Conservation (phyloP, 1,284 basidiomycete species). For the Microbotryum lychnidis-dioicae region DNA sequence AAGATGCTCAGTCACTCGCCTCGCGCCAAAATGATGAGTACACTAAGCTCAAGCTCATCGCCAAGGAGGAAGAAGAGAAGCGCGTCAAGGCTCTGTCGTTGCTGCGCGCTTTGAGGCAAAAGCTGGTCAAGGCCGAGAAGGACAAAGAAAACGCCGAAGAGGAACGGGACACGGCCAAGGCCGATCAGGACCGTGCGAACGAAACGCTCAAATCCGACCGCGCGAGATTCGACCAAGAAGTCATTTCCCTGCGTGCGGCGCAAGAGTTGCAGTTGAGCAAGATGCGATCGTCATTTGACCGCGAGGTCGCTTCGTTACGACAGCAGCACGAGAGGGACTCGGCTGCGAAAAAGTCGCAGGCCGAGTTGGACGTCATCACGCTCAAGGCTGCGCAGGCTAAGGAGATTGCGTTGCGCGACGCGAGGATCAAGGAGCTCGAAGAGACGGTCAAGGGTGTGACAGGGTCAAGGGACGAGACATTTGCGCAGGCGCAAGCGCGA, state of each 20-base stretch:
- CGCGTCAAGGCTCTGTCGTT: constrained; percentile 82
- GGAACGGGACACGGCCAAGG: constrained; percentile 38
- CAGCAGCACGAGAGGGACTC: constrained; percentile 68
- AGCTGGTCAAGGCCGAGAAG: constrained; percentile 83
- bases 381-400: constrained; percentile 63
- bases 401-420: constrained; percentile 55
- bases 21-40: constrained; percentile 41
- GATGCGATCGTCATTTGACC: constrained; percentile 65
- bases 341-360: constrained; percentile 56
- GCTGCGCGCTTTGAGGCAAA: constrained; percentile 78
- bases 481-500: constrained; percentile 71
- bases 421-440: constrained; percentile 63
- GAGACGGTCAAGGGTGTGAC: constrained; percentile 57
- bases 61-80: constrained; percentile 91
- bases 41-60: constrained; percentile 50
- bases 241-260: constrained; percentile 46
- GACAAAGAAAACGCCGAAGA: constrained; percentile 62
- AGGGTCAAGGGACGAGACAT: constrained; percentile 64
- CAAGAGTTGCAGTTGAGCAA: constrained; percentile 61
- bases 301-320: constrained; percentile 55
- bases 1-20: constrained; percentile 49
- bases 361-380: constrained; percentile 65
- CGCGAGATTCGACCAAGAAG: constrained; percentile 49
- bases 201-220: constrained; percentile 54
- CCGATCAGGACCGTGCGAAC: constrained; percentile 51